These are phyloP conservation scores for Symbiodinium pilosum DNA, from an alignment of 73 alveolate species.

Conservation along the genomic window DNA sequence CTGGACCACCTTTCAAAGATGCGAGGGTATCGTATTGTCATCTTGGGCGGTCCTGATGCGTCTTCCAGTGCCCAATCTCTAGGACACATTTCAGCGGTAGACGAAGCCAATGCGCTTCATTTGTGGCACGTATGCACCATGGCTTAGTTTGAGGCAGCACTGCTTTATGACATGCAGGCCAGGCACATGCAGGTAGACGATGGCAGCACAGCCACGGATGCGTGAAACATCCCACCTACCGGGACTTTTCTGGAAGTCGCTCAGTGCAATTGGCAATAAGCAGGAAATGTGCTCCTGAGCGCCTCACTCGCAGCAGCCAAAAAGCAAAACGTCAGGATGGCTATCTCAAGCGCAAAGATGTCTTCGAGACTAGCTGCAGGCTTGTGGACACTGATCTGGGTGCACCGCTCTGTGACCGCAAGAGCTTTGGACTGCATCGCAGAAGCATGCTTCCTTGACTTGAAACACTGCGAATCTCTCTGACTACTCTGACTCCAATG, in stretches of 20 bases:
- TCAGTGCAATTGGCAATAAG: not conserved
- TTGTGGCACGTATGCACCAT: too few species aligned
- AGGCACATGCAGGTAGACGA: conserved; percentile 46
- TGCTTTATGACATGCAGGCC: too few species aligned
- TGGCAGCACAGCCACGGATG: conserved; percentile 70
- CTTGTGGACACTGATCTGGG: not conserved
- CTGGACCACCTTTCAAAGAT: too few species aligned
- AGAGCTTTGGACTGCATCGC: conserved; percentile 34
- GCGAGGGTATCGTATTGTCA: too few species aligned
- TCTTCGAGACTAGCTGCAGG: not conserved
- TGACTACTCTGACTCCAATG: not conserved
- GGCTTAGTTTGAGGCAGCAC: too few species aligned
- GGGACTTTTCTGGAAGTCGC: not conserved
- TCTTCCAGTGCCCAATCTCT: too few species aligned
- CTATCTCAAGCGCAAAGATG: not conserved
- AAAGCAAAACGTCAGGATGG: conserved; percentile 41
- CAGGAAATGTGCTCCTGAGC: not conserved
- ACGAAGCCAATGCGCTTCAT: too few species aligned
- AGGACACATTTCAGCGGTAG: too few species aligned
- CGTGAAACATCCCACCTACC: conserved; percentile 81
- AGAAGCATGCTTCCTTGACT: conserved; percentile 40
- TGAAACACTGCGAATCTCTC: not conserved
- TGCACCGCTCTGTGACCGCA: conserved; percentile 1
- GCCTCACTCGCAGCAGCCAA: conserved; percentile 39
- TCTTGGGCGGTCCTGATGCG: too few species aligned